Base-by-base conservation (phyloP, 2,329 filamentous ascomycete genomes). In the Capronia epimyces region DNA sequence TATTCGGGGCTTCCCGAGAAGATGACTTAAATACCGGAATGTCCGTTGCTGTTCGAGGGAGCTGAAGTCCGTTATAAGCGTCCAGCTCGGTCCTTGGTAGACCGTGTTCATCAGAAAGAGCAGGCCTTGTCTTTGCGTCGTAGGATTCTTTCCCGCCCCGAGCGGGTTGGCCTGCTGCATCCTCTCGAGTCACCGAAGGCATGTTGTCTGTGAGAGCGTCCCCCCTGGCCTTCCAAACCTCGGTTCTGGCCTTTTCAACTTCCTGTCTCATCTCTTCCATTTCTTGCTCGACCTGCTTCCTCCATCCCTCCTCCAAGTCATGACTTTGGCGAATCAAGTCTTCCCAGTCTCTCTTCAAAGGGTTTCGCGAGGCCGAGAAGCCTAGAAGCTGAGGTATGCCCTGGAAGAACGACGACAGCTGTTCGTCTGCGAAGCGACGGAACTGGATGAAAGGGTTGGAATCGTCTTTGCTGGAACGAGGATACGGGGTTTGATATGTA, bases 401-500 rank as follows among this genome's bases (percentile, higher is more conserved):
- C 70, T 75, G 75, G 49, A 82, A 65, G 45, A 83, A 65, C 13
- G 74, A 75, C 7, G 72, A 74, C 58, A 82, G 72, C 50, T 79
- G 76, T 41, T 76, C 74, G 59, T 83, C 80, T 49, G 79, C 77
- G 63, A 78, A 81, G 55, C 75, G 77, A 58, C 80, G 80, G 67
- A 83, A 82, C 24, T 74, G 70, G 49, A 80, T 73, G 65, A 83
- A 82, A 1, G 79, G 78, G 53, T 81, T 81, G 53, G 71, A 66
- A 52, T 69, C 64, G 46, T 71, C 64, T 46, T 56, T 59, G 27
- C 52, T 52, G 46, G 57, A 54, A 13, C 59, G 56, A 42, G 58
- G 50, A 31, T 53, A 62, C n/a, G 59, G 59, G 10, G 58, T 59
- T 44, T 60, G 58, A 37, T 60, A 60, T 27, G 55, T 58, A 32